phyloP scores from a whole-genome alignment of 1,284 basidiomycete species.

The Singerocomus rubriflavus region DNA sequence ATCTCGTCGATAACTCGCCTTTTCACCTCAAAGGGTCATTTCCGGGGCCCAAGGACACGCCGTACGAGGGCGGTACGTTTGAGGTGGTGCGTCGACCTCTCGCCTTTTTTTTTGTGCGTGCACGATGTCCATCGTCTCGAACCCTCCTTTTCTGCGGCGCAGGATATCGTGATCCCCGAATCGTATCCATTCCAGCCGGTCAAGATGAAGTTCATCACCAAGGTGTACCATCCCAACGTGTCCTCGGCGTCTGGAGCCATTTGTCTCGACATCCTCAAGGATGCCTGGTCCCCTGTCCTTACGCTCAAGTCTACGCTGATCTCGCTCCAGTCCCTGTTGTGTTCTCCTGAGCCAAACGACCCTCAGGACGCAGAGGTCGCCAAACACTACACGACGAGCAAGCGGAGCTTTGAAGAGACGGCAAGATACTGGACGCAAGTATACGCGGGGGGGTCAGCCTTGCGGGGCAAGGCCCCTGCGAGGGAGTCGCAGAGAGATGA shows the following conservation, averaged over 20 bases:
- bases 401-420: conserved; percentile 85
- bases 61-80: conserved; percentile 92
- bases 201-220: conserved; percentile 98
- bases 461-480: conserved; percentile 37
- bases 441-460: conserved; percentile 73
- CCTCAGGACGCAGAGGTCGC: conserved; percentile 99
- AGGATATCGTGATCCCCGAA: conserved; percentile 96
- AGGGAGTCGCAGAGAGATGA: conserved; percentile 46
- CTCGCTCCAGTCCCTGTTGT: conserved; percentile 93
- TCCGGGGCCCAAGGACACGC: conserved; percentile 90
- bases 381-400: conserved; percentile 92
- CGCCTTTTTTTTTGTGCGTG: background rate
- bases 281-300: conserved; percentile 91
- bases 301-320: conserved; percentile 97
- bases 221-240: conserved; percentile 97
- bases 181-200: conserved; percentile 96
- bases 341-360: conserved; percentile 94
- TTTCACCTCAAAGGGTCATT: conserved; percentile 90
- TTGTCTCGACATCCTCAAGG: conserved; percentile 85
- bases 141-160: background rate
- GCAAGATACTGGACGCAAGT: conserved; percentile 93
- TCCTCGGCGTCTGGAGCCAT: conserved; percentile 93
- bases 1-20: conserved; percentile 83
- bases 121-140: too few species aligned
- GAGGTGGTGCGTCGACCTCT: conserved; percentile 72